Conservation (phyloP, 768 basidiomycete genomes). For the Inosperma sp. region DNA sequence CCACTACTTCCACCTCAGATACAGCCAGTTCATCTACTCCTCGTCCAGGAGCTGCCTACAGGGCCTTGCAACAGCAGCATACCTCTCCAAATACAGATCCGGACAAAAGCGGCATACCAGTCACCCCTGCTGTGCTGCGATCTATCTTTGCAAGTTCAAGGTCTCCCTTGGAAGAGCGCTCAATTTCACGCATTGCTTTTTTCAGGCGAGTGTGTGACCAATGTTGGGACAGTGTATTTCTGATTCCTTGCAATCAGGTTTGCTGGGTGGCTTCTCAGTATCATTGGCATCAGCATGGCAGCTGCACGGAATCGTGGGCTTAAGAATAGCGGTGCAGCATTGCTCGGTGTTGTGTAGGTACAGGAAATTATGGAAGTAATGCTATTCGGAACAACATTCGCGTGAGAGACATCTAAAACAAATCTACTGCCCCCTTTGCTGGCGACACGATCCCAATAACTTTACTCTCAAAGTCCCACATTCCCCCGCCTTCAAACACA, state of each 20-base stretch:
- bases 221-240: background rate
- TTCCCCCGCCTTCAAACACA: conserved; percentile 53
- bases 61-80: conserved; percentile 33
- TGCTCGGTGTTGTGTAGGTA: conserved; percentile 58
- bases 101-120: conserved; percentile 64
- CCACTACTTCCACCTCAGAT: conserved; percentile 52
- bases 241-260: conserved; percentile 45
- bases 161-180: conserved; percentile 74
- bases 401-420: no score
- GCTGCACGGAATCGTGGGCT: conserved; percentile 70
- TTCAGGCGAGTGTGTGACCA: conserved; percentile 53
- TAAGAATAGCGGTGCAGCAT: conserved; percentile 53
- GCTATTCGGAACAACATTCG: no score
- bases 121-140: conserved; percentile 75
- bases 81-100: conserved; percentile 30
- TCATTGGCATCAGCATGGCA: conserved; percentile 70
- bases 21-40: conserved; percentile 5
- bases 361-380: conserved; percentile 12
- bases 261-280: conserved; percentile 77
- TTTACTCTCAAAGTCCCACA: conserved; percentile 52
- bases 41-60: conserved; percentile 29
- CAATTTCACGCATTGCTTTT: conserved; percentile 81
- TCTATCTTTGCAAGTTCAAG: conserved; percentile 86
- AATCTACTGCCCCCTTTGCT: conserved; percentile 45
- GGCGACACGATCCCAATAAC: conserved; percentile 54